These are phyloP conservation scores for Cordia subcordata DNA, from an alignment of 257 asterid genomes.

Conservation along the genomic window DNA sequence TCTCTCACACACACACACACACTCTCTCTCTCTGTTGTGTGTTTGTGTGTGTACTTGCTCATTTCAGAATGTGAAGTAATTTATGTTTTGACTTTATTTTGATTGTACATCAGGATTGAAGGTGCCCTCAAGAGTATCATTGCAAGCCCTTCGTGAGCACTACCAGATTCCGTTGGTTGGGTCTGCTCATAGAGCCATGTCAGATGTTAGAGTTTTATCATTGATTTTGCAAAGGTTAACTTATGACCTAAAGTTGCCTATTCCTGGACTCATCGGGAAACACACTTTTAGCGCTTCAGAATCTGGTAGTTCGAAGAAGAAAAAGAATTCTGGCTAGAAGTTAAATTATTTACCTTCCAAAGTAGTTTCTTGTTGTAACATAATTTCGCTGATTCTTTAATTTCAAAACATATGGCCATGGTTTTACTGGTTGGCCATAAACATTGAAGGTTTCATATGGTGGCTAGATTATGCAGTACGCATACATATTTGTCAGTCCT, in stretches of 20 bases:
- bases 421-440: background rate
- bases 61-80: background rate
- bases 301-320: constrained; percentile 22
- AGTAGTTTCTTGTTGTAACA: background rate
- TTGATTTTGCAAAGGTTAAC: constrained; percentile 67
- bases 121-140: constrained; percentile 28
- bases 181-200: constrained; percentile 75
- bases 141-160: constrained; percentile 58
- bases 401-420: background rate
- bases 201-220: constrained; percentile 67
- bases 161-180: constrained; percentile 54
- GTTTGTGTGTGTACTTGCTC: background rate
- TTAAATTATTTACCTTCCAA: background rate
- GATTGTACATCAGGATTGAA: constrained; percentile 41
- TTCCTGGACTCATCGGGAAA: constrained; percentile 43
- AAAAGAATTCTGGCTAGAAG: constrained; percentile 25
- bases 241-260: constrained; percentile 44
- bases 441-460: background rate
- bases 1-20: background rate
- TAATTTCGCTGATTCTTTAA: background rate
- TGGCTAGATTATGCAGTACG: background rate
- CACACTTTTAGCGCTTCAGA: constrained; percentile 40
- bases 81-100: constrained; percentile 8
- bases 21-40: background rate
- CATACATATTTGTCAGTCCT: no score